Conservation (phyloP, 2,329 filamentous ascomycete species). For the Cyclaneusma minus region DNA sequence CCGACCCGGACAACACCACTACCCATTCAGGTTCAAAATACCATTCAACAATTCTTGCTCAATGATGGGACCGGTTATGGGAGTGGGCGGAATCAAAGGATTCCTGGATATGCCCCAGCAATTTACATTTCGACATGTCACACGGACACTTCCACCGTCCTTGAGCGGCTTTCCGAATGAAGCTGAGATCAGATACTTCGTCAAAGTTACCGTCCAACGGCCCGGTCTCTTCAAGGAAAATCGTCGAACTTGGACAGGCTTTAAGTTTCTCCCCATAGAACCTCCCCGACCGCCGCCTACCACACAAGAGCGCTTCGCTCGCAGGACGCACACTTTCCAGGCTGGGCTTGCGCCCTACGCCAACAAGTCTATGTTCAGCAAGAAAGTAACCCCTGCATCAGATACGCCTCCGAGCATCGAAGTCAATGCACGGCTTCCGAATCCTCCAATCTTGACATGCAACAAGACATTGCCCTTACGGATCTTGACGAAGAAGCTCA, state of each 20-base stretch:
- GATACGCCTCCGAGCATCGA: constrained; percentile 56
- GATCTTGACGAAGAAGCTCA: constrained; percentile 64
- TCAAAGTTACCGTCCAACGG: constrained; percentile 90
- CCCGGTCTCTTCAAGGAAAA: constrained; percentile 86
- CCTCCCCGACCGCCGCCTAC: constrained; percentile 55
- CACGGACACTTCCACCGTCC: constrained; percentile 75
- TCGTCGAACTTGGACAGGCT: constrained; percentile 49
- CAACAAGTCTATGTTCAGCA: constrained; percentile 17
- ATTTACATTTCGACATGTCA: constrained; percentile 55
- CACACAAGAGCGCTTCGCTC: constrained; percentile 70
- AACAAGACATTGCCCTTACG: constrained; percentile 73
- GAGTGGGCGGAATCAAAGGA: constrained; percentile 38
- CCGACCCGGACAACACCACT: constrained; percentile 56
- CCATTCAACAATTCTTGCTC: constrained; percentile 56
- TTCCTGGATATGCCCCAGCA: constrained; percentile 50
- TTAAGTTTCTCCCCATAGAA: constrained; percentile 89
- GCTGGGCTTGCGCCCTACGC: constrained; percentile 19
- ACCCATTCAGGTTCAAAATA: constrained; percentile 65
- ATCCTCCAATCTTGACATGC: constrained; percentile 78
- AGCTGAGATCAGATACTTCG: constrained; percentile 83
- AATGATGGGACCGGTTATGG: constrained; percentile 35
- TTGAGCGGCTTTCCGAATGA: constrained; percentile 73
- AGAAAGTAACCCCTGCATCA: constrained; percentile 14
- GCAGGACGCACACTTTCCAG: constrained; percentile 48
- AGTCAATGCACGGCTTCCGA: constrained; percentile 62